Conservation (phyloP, 2,329 filamentous ascomycete species). For the Xylaria sp. region DNA sequence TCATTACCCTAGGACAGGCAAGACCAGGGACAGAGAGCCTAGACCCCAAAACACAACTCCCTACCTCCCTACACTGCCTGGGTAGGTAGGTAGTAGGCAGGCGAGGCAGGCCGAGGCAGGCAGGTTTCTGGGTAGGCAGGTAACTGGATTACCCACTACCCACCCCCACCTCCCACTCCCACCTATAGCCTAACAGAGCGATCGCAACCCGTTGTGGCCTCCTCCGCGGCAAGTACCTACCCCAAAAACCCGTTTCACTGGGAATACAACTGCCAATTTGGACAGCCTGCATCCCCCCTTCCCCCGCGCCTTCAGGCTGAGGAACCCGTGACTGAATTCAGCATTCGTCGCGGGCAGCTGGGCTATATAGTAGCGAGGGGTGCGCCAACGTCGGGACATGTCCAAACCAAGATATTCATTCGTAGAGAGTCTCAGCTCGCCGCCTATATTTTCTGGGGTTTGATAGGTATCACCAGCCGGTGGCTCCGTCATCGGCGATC, state of each 20-base stretch:
- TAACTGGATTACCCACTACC: background rate
- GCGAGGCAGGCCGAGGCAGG: too few relatives aligned
- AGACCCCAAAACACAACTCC: too few relatives aligned
- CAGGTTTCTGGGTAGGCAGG: too few relatives aligned
- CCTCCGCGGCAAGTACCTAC: background rate
- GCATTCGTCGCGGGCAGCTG: background rate
- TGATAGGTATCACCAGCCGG: conserved; percentile 15
- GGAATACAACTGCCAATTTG: conserved; percentile 31
- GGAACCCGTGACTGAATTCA: conserved; percentile 23
- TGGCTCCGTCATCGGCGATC: conserved; percentile 36
- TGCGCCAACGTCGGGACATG: conserved; percentile 1
- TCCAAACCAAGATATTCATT: conserved; percentile 8
- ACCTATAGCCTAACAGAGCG: background rate
- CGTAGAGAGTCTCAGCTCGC: conserved; percentile 9
- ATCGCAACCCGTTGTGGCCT: conserved; percentile 8
- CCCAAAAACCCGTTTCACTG: conserved; percentile 6
- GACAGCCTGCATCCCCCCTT: conserved; percentile 23
- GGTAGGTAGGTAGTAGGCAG: too few relatives aligned
- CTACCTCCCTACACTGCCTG: too few relatives aligned
- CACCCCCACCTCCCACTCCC: background rate
- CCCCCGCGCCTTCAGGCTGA: background rate
- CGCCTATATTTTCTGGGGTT: conserved; percentile 7
- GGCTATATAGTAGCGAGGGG: conserved; percentile 28
- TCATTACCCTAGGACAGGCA: conserved; percentile 6
- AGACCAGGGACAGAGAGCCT: background rate